Evolutionary conservation across 164 flowering plant species (phyloP).

Genomic region (Amborella trichopoda): DNA sequence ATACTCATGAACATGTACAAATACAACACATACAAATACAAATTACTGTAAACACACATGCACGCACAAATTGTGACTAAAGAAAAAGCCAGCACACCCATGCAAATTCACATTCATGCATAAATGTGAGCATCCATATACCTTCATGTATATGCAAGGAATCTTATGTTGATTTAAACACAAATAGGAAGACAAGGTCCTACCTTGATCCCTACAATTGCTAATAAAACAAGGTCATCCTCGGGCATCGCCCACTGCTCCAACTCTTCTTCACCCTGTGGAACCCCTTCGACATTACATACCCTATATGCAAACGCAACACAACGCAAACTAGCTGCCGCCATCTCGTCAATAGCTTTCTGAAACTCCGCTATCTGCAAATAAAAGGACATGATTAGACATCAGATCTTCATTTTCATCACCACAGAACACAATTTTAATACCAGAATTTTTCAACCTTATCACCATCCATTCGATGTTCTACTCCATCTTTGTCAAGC

Average conservation of each 20-base stretch:
- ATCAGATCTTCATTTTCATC: too few relatives aligned
- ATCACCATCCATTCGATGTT: constrained; percentile 33
- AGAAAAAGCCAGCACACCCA: too few relatives aligned
- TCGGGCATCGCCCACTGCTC: constrained; percentile 68
- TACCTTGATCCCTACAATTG: constrained; percentile 93
- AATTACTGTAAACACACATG: too few relatives aligned
- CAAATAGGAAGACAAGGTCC: too few relatives aligned
- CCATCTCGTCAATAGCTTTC: constrained; percentile 80
- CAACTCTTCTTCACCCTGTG: constrained; percentile 50
- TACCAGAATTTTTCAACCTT: constrained; percentile 32
- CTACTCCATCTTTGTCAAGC: constrained; percentile 31
- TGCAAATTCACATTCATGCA: too few relatives aligned
- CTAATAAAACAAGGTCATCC: constrained; percentile 66
- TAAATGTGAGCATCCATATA: too few relatives aligned
- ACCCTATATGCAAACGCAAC: constrained; percentile 74
- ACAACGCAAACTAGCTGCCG: constrained; percentile 71
- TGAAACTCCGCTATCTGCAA: constrained; percentile 37
- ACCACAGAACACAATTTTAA: too few relatives aligned
- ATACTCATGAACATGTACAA: too few relatives aligned
- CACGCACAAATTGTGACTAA: too few relatives aligned
- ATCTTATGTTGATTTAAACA: too few relatives aligned
- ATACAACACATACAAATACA: too few relatives aligned
- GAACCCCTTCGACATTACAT: constrained; percentile 39
- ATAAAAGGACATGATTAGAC: not conserved
- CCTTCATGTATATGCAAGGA: too few relatives aligned